Evolutionary conservation across 1,284 basidiomycete genomes (phyloP), one percentile per base, ranked within the genome.

Genomic region (Coniferiporia weirii): DNA sequence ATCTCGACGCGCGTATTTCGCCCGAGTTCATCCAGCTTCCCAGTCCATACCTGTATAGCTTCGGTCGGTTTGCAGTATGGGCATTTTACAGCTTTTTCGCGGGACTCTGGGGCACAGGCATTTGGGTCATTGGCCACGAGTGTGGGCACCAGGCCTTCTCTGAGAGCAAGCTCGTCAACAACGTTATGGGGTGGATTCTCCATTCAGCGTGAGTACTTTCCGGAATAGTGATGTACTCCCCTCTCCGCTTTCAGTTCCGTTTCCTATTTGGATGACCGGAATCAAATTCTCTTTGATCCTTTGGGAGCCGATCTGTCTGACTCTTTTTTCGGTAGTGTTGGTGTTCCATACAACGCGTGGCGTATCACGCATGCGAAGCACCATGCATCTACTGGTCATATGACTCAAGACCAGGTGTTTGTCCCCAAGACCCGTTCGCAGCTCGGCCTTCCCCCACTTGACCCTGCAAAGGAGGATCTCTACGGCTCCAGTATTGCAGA

Each of bases 341-440:
- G 97, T 56, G 96, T 99, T 13, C 96, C 97, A 9, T 99, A 95
- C 77, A 95, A 99, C 73, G 93, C 94, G 20, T 99, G 97, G 97
- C 84, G 95, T 64, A 95, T 99, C 72, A 92, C 90, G 4, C 96
- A 99, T 73, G 94, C 85, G 40, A 95, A 95, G 72, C 96, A 99
- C 75, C 96, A 99, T 75, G 97, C 97, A 38, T 89, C 91, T 6
- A 98, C 95, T 13, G 92, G 84, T 43, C 95, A 98, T 75, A 83
- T 98, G 80, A 94, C 91, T 54, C 88, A 96, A 66, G 96, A 99
- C 69, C 95, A 99, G 72, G 97, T 98, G 63, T 98, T 93, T 68
- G 94, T 99, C 4, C 97, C 97, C 57, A 79, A 84, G 64, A 97
- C 96, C 34, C 89, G 95, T 45, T 85, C 86, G 12, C 79, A 94